Evolutionary conservation across 2,329 filamentous ascomycete species (phyloP).

Genomic region (Bertia moriformis): DNA sequence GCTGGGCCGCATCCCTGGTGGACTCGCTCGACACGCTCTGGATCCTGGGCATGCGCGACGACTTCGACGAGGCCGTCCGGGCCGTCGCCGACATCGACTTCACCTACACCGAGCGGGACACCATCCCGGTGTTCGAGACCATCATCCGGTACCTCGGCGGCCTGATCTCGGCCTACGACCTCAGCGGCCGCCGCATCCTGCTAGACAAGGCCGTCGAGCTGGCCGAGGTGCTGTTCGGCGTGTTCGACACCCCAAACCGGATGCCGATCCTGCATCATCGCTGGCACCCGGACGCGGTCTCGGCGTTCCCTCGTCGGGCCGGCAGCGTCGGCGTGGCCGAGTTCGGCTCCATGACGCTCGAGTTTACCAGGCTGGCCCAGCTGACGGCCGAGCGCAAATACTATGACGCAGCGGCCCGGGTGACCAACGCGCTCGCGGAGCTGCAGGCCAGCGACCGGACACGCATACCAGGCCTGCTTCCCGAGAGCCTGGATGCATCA

Average conservation of each 20-base stretch:
- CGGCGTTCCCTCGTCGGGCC: slow-evolving; percentile 17
- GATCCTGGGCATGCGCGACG: slow-evolving; percentile 37
- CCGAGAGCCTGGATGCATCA: slow-evolving; percentile 54
- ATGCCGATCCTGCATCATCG: too few relatives aligned
- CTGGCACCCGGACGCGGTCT: slow-evolving; percentile 5
- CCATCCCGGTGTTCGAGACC: slow-evolving; percentile 48
- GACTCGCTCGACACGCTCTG: slow-evolving; percentile 33
- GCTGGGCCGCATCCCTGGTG: slow-evolving; percentile 30
- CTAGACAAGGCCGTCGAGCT: slow-evolving; percentile 31
- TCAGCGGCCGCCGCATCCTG: slow-evolving; percentile 24
- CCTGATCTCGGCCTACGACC: slow-evolving; percentile 29
- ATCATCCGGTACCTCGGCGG: slow-evolving; percentile 33
- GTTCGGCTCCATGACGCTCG: slow-evolving; percentile 46
- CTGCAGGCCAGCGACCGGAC: slow-evolving; percentile 24
- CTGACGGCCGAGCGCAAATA: slow-evolving; percentile 25
- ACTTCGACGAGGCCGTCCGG: slow-evolving; percentile 33
- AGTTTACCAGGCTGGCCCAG: slow-evolving; percentile 30
- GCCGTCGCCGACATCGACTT: slow-evolving; percentile 33
- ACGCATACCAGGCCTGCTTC: slow-evolving; percentile 29
- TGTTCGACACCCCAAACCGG: slow-evolving; percentile 32
- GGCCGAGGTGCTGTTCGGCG: slow-evolving; percentile 30
- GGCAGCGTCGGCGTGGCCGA: slow-evolving; percentile 32
- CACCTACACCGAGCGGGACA: slow-evolving; percentile 16
- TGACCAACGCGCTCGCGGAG: slow-evolving; percentile 22
- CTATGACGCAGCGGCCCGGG: slow-evolving; percentile 28